Conservation (phyloP, 176 grass and related monocot species). For the Tillandsia fasciculata region DNA sequence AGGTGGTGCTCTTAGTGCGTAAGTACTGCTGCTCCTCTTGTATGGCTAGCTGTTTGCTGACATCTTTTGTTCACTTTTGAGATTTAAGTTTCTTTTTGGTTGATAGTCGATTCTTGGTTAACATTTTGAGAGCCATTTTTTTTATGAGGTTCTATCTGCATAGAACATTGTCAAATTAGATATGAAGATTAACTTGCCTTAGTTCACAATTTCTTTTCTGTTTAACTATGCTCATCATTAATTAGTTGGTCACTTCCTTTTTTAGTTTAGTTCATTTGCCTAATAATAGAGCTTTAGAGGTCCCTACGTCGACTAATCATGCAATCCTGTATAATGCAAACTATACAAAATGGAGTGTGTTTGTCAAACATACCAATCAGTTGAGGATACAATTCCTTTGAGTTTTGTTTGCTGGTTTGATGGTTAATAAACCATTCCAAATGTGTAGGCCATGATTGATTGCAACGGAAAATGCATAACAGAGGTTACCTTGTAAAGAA, state of each 20-base stretch:
- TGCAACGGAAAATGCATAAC: not conserved
- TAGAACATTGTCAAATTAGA: too few species aligned
- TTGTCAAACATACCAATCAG: not conserved
- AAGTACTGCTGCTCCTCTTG: slow-evolving; percentile 32
- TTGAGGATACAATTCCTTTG: not conserved
- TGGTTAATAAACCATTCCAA: not conserved
- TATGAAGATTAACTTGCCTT: too few species aligned
- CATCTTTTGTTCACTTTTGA: not conserved
- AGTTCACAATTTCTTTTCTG: too few species aligned
- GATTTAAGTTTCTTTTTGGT: not conserved
- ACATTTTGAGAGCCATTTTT: too few species aligned
- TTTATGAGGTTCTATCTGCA: too few species aligned
- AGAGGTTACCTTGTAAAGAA: not conserved
- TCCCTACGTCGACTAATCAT: too few species aligned
- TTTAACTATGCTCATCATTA: too few species aligned
- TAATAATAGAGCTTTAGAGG: too few species aligned
- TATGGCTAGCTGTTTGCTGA: not conserved
- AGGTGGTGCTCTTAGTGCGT: slow-evolving; percentile 93
- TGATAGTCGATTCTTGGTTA: too few species aligned
- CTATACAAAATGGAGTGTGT: not conserved
- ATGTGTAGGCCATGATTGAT: not conserved
- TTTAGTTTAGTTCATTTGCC: too few species aligned
- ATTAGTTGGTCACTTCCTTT: too few species aligned
- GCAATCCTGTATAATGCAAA: too few species aligned
- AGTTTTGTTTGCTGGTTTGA: not conserved